Percentiles rank a stretch among this genome's conserved stretches.
phyloP scores from a whole-genome alignment of 2,329 filamentous ascomycete genomes.

The Botrytis pseudocinerea region DNA sequence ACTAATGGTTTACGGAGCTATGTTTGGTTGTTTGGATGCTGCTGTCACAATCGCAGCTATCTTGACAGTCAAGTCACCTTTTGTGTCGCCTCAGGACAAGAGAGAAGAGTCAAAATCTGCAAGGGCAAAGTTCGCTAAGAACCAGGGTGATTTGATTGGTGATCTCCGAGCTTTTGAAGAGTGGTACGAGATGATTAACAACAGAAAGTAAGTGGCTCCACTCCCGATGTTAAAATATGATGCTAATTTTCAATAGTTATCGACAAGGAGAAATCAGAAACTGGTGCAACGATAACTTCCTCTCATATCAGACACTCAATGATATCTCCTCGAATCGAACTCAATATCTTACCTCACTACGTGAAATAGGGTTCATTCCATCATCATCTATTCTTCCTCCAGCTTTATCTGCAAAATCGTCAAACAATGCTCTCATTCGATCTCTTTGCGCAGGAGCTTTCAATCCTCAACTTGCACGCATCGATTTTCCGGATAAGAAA shows the following conservation, averaged over 20 bases:
- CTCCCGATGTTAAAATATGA: background rate
- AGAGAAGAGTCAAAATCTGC: conserved; percentile 80
- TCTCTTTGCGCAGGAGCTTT: conserved; percentile 50
- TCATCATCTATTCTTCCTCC: conserved; percentile 35
- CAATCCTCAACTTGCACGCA: conserved; percentile 82
- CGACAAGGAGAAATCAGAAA: conserved; percentile 64
- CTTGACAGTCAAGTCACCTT: conserved; percentile 84
- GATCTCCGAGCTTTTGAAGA: conserved; percentile 82
- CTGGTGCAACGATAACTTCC: conserved; percentile 85
- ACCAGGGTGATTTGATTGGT: conserved; percentile 85
- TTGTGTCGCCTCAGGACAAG: conserved; percentile 79
- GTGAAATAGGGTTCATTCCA: conserved; percentile 78
- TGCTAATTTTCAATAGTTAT: conserved; percentile 38
- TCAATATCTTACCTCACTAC: conserved; percentile 83
- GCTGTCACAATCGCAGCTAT: conserved; percentile 88
- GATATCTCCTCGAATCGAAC: conserved; percentile 85
- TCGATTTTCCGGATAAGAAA: conserved; percentile 94
- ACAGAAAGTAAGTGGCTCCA: conserved; percentile 46
- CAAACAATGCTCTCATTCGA: conserved; percentile 43
- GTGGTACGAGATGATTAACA: conserved; percentile 69
- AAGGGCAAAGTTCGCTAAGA: conserved; percentile 69
- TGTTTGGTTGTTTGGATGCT: conserved; percentile 88
- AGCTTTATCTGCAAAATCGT: conserved; percentile 50
- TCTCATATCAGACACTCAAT: conserved; percentile 78
- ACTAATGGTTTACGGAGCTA: conserved; percentile 90